These are phyloP conservation scores for Sclerotinia spermophila DNA, from an alignment of 2,329 filamentous ascomycete genomes.

Conservation along the genomic window DNA sequence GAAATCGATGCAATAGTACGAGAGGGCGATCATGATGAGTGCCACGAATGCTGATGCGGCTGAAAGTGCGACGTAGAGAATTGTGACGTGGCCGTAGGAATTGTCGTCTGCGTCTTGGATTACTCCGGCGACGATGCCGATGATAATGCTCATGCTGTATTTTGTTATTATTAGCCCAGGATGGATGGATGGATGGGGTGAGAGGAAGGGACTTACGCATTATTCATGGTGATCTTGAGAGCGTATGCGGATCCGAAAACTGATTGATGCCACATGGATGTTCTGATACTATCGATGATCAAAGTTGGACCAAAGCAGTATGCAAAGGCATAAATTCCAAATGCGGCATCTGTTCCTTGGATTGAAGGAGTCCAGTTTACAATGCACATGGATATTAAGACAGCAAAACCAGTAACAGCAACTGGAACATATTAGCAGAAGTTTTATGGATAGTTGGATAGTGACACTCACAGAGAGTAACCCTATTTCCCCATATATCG, in stretches of 20 bases:
- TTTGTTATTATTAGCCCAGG: background rate
- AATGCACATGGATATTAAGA: slow-evolving; percentile 52
- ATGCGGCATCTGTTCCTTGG: slow-evolving; percentile 54
- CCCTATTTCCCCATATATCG: slow-evolving; percentile 52
- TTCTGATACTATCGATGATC: slow-evolving; percentile 59
- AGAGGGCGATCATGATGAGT: background rate
- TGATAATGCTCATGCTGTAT: slow-evolving; percentile 56
- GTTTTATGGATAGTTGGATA: rapidly evolving
- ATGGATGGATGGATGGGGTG: too few relatives aligned
- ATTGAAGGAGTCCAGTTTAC: slow-evolving; percentile 49
- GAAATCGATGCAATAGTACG: slow-evolving; percentile 4
- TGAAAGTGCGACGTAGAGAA: slow-evolving; percentile 47
- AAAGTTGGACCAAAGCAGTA: slow-evolving; percentile 52
- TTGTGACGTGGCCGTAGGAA: slow-evolving; percentile 52
- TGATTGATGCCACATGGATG: slow-evolving; percentile 55
- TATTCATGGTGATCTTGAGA: slow-evolving; percentile 60
- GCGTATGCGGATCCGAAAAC: slow-evolving; percentile 59
- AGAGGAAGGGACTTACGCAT: slow-evolving; percentile 39
- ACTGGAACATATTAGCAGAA: slow-evolving; percentile 27
- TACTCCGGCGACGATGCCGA: slow-evolving; percentile 53
- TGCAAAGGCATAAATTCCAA: slow-evolving; percentile 57
- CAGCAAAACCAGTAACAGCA: slow-evolving; percentile 46
- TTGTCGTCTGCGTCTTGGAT: slow-evolving; percentile 57
- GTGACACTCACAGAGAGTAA: slow-evolving; percentile 41
- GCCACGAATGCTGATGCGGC: background rate